Evolutionary conservation across 2,329 filamentous ascomycete species (phyloP).

Genomic region (Diaporthe velutina): DNA sequence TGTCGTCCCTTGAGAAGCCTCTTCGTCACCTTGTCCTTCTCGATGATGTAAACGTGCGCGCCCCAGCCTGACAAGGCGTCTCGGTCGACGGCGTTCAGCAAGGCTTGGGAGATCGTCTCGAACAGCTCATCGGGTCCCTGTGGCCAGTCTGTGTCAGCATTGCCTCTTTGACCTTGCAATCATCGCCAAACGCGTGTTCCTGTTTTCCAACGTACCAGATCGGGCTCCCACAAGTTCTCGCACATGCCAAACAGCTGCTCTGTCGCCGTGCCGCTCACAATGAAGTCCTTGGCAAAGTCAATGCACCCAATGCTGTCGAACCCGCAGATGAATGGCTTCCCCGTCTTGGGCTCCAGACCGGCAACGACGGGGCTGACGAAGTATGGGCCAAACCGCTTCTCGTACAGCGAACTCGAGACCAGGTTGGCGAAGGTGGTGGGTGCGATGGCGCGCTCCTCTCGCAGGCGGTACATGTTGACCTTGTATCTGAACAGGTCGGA

Average conservation of each 20-base stretch:
- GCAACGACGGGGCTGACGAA: slow-evolving; percentile 96
- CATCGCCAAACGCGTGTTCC: background rate
- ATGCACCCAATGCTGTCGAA: slow-evolving; percentile 99
- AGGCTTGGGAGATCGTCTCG: slow-evolving; percentile 96
- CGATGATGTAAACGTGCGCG: slow-evolving; percentile 98
- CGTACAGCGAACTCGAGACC: slow-evolving; percentile 90
- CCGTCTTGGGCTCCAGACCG: slow-evolving; percentile 93
- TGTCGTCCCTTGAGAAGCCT: slow-evolving; percentile 97
- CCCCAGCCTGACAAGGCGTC: slow-evolving; percentile 98
- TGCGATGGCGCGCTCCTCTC: slow-evolving; percentile 96
- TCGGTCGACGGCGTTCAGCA: slow-evolving; percentile 95
- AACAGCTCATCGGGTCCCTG: slow-evolving; percentile 94
- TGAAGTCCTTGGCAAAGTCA: slow-evolving; percentile 99
- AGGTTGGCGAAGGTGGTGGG: slow-evolving; percentile 97
- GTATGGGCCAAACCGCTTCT: slow-evolving; percentile 95
- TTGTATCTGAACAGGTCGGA: slow-evolving; percentile 99
- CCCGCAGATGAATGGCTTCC: slow-evolving; percentile 97
- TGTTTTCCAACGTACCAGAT: slow-evolving; percentile 77
- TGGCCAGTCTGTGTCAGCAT: background rate
- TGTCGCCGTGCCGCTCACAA: slow-evolving; percentile 94
- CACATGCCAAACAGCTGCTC: slow-evolving; percentile 99
- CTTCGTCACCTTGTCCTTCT: slow-evolving; percentile 99
- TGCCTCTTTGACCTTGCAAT: too few species aligned
- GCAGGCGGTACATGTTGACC: slow-evolving; percentile 99
- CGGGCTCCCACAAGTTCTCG: slow-evolving; percentile 96